Evolutionary conservation across 2,329 filamentous ascomycete species (phyloP).

Genomic region (Pseudogymnoascus sp.): DNA sequence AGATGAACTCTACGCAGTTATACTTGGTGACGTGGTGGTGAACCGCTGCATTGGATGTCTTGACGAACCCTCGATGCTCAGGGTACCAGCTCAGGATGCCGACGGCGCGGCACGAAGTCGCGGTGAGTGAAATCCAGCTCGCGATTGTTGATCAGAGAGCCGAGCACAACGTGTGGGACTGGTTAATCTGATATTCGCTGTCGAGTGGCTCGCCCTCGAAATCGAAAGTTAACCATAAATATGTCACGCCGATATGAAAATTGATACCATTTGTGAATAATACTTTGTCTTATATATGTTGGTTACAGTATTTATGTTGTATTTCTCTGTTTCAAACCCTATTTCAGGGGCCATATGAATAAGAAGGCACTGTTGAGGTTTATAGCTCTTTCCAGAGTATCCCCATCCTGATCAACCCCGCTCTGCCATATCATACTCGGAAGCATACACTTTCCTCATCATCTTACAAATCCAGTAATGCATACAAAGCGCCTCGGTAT

Average conservation of each 20-base stretch:
- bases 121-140: background rate
- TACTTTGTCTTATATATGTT: background rate
- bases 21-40: background rate
- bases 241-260: background rate
- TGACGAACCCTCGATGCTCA: background rate
- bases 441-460: background rate
- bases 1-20: constrained; percentile 8
- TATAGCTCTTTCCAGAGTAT: background rate
- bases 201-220: constrained; percentile 13
- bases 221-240: background rate
- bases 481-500: background rate
- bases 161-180: too few species aligned
- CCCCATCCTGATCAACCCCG: background rate
- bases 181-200: constrained; percentile 14
- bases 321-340: background rate
- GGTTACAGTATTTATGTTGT: background rate
- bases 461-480: background rate
- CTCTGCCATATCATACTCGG: background rate
- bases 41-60: too few species aligned
- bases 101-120: background rate
- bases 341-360: background rate
- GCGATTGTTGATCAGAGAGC: constrained; percentile 26
- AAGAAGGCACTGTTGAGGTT: background rate
- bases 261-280: background rate
- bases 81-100: background rate